Evolutionary conservation across 208 protist species (phyloP).

Genomic region (Trypanosoma caninum): DNA sequence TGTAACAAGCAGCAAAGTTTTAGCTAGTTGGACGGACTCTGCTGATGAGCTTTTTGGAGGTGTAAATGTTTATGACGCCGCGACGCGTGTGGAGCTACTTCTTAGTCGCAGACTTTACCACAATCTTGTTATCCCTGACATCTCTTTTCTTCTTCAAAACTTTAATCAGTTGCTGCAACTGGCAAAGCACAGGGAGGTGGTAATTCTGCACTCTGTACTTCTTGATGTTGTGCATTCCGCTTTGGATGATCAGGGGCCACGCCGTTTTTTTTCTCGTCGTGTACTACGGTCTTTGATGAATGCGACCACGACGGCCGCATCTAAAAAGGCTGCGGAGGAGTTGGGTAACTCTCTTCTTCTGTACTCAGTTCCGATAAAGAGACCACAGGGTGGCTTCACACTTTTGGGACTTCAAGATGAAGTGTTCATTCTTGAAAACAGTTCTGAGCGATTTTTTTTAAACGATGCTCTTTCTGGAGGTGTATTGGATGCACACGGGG

Average conservation of each 20-base stretch:
- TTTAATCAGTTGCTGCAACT: slow-evolving; percentile 68
- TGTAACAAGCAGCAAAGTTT: neutral
- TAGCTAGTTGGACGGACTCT: slow-evolving; percentile 15
- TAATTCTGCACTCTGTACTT: slow-evolving; percentile 72
- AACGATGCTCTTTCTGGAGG: slow-evolving; percentile 4
- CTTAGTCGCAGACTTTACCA: slow-evolving; percentile 46
- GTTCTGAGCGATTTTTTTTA: slow-evolving; percentile 50
- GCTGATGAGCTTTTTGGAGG: slow-evolving; percentile 19
- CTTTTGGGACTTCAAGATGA: slow-evolving; percentile 79
- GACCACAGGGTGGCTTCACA: slow-evolving; percentile 48
- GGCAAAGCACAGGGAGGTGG: slow-evolving; percentile 63
- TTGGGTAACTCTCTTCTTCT: slow-evolving; percentile 1
- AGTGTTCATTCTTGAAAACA: slow-evolving; percentile 56
- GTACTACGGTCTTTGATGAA: slow-evolving; percentile 60
- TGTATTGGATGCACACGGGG: neutral
- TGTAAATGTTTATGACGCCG: neutral
- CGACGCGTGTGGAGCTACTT: slow-evolving; percentile 34
- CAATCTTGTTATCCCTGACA: slow-evolving; percentile 75
- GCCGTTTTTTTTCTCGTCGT: slow-evolving; percentile 60
- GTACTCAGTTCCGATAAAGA: slow-evolving; percentile 13
- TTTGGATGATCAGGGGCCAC: slow-evolving; percentile 29
- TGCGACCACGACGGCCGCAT: slow-evolving; percentile 24
- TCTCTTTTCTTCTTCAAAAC: slow-evolving; percentile 37
- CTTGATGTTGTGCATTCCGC: slow-evolving; percentile 48
- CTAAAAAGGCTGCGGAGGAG: slow-evolving; percentile 1